A percentile compares a stretch with the other conserved stretches of the same genome.
Evolutionary conservation across 1,139 yeast species (phyloP).

Genomic region (Arxiozyma slooffiae): DNA sequence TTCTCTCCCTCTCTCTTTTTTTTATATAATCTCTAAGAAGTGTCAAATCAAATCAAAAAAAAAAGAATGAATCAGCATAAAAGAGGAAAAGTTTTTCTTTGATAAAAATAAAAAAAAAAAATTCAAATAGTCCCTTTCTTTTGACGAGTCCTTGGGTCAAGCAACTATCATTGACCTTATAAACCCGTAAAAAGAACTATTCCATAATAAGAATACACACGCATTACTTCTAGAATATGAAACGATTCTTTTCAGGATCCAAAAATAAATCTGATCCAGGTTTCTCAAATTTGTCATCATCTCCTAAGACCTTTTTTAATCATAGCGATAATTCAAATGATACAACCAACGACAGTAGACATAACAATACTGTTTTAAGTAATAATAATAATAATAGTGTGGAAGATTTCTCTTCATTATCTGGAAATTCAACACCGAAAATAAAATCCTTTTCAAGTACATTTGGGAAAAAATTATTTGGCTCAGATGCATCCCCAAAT

Average conservation of each 20-base stretch:
- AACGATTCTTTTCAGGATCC: slow-evolving; percentile 10
- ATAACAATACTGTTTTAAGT: neutral
- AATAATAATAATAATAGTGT: neutral
- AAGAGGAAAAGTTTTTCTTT: too few species aligned
- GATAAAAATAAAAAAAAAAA: too few species aligned
- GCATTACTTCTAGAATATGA: slow-evolving; percentile 3
- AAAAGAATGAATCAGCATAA: neutral
- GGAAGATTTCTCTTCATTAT: neutral
- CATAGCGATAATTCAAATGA: neutral
- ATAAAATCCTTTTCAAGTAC: slow-evolving; percentile 3
- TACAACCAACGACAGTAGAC: neutral
- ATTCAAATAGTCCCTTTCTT: too few species aligned
- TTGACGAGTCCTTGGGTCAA: too few species aligned
- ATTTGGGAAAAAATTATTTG: slow-evolving; percentile 7
- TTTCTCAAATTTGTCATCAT: slow-evolving; percentile 5
- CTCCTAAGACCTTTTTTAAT: slow-evolving; percentile 4
- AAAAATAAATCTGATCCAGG: slow-evolving; percentile 2
- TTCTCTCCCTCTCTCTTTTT: neutral
- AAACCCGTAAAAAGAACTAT: neutral
- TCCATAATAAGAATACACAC: neutral
- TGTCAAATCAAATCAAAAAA: neutral
- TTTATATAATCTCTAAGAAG: neutral
- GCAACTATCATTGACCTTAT: too few species aligned
- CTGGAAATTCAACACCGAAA: slow-evolving; percentile 1
- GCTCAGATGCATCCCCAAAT: slow-evolving; percentile 9